These are phyloP conservation scores for Kodamaea jinghongensis DNA, from an alignment of 805 yeast genomes.

Conservation along the genomic window DNA sequence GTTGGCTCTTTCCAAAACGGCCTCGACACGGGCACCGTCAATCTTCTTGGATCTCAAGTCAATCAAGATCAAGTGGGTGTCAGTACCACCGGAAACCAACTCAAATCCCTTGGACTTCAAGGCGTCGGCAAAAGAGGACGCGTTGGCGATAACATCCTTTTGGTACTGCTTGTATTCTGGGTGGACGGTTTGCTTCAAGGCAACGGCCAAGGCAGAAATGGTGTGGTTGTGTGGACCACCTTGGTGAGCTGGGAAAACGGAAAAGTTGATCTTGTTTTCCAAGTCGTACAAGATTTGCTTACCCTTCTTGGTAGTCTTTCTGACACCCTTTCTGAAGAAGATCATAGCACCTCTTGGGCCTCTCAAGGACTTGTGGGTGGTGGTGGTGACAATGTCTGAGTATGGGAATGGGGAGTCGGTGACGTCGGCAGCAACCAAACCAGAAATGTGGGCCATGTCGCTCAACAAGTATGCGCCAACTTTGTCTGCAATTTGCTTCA, in stretches of 20 bases:
- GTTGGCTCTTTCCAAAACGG: constrained; percentile 90
- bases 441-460: constrained; percentile 99
- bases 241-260: constrained; percentile 99
- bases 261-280: constrained; percentile 93
- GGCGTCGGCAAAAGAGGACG: constrained; percentile 74
- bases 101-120: constrained; percentile 72
- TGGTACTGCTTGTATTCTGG: constrained; percentile 93
- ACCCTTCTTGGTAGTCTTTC: constrained; percentile 88
- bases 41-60: constrained; percentile 55
- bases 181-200: constrained; percentile 87
- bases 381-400: constrained; percentile 97
- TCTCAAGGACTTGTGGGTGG: constrained; percentile 97
- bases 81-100: constrained; percentile 92
- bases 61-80: constrained; percentile 93
- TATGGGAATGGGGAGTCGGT: constrained; percentile 95
- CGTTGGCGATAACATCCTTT: constrained; percentile 81
- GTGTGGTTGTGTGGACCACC: constrained; percentile 99
- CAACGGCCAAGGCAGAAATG: constrained; percentile 94
- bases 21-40: constrained; percentile 29
- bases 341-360: constrained; percentile 99
- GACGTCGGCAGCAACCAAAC: constrained; percentile 92
- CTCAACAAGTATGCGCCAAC: constrained; percentile 95
- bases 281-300: constrained; percentile 87
- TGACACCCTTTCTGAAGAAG: constrained; percentile 94
- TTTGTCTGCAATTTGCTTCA: constrained; percentile 94